phyloP scores from a whole-genome alignment of 1,284 basidiomycete genomes.

The Pseudozyma pruni region DNA sequence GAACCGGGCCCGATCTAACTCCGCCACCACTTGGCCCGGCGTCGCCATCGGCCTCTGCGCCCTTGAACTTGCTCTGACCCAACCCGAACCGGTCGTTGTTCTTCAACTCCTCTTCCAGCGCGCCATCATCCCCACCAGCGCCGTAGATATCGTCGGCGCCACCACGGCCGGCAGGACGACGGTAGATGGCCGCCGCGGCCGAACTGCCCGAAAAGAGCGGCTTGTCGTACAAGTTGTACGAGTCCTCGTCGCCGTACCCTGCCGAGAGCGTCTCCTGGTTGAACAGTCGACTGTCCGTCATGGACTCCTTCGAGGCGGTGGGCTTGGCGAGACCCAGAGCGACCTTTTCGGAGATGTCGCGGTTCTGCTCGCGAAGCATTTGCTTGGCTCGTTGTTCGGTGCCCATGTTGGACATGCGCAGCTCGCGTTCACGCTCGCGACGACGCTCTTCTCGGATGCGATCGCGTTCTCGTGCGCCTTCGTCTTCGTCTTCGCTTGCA shows the following conservation, averaged over 20 bases:
- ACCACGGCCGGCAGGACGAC: constrained; percentile 78
- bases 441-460: constrained; percentile 90
- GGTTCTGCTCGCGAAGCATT: constrained; percentile 90
- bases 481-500: constrained; percentile 65
- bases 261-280: constrained; percentile 87
- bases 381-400: constrained; percentile 94
- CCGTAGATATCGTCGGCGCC: constrained; percentile 71
- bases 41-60: constrained; percentile 78
- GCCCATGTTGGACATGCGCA: constrained; percentile 99
- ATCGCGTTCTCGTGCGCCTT: constrained; percentile 85
- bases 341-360: constrained; percentile 99
- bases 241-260: constrained; percentile 87
- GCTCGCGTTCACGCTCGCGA: constrained; percentile 91
- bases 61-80: constrained; percentile 83
- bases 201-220: constrained; percentile 95
- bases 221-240: constrained; percentile 92
- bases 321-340: constrained; percentile 97
- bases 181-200: constrained; percentile 97
- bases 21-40: constrained; percentile 69
- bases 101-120: constrained; percentile 85
- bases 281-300: constrained; percentile 96
- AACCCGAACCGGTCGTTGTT: constrained; percentile 96
- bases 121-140: constrained; percentile 93
- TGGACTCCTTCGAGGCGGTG: constrained; percentile 84
- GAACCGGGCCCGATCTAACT: constrained; percentile 79